These are phyloP conservation scores for Stephania japonica DNA, from an alignment of 164 flowering plant genomes.

Conservation along the genomic window DNA sequence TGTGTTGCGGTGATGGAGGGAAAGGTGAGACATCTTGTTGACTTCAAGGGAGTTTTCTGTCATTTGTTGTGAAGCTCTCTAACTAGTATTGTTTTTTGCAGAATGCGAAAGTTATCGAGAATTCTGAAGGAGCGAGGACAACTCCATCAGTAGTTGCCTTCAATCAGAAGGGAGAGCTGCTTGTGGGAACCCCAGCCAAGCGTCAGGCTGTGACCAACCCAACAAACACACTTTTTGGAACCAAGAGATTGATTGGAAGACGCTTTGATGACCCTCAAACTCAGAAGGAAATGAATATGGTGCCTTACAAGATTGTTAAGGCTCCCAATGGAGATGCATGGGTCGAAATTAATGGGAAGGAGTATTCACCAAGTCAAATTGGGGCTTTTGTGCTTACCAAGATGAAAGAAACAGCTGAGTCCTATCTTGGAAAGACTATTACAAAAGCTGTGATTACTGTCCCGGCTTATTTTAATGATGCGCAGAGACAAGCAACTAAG, in stretches of 20 bases:
- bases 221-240: conserved; percentile 57
- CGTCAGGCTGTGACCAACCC: conserved; percentile 78
- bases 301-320: conserved; percentile 55
- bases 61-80: not conserved
- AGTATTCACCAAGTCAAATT: conserved; percentile 63
- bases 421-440: conserved; percentile 54
- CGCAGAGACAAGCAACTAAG: conserved; percentile 77
- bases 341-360: conserved; percentile 66
- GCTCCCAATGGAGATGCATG: conserved; percentile 81
- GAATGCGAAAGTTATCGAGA: conserved; percentile 77
- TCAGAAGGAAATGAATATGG: conserved; percentile 77
- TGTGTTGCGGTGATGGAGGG: conserved; percentile 87
- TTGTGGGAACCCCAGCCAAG: conserved; percentile 73
- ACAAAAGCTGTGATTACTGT: conserved; percentile 69
- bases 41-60: not conserved
- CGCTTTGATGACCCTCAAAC: conserved; percentile 60
- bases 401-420: conserved; percentile 75
- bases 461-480: conserved; percentile 79
- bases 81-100: conserved; percentile 12
- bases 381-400: conserved; percentile 61
- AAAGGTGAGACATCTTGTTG: conserved; percentile 32
- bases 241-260: conserved; percentile 64
- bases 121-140: conserved; percentile 61
- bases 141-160: conserved; percentile 78
- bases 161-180: conserved; percentile 52